Evolutionary conservation across 148 eudicot genomes (phyloP), one percentile per base, ranked within the genome.

Genomic region (Chenopodium quinoa): DNA sequence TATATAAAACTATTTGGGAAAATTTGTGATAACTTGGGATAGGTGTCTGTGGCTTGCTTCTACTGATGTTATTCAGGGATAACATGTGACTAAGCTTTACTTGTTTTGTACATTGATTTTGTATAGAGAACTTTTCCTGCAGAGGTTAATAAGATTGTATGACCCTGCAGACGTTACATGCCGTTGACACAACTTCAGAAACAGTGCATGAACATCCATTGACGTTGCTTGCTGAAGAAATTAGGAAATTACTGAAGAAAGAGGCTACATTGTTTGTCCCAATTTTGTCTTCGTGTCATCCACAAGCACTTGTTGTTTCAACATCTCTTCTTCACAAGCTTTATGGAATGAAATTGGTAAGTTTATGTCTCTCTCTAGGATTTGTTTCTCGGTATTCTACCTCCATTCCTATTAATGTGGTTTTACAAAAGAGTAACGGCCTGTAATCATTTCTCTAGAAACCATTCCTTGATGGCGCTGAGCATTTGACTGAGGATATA

Each of bases 401-500:
- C 22, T 76, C 60, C 31, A 52, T 20, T 32, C 27, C 62, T 31
- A 71, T 56, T 62, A 78, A 58, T 32, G 17, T 40, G 23, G 56
- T 46, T 11, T 50, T 6, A 37, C 71, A 67, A 31, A 64, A 31
- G 64, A 76, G 47, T 79, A 85, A 86, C 60, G 62, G 60, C 54
- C 76, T 46, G 20, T 58, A 23, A n/a, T 81, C 54, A 66, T 88
- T 56, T 88, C 63, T 85, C 79, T 89, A 97, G 99, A 97, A 91
- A 91, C 99, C 99, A 63, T 97, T 97, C 79, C 89, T 91, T 76
- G 90, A 91, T 64, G 88, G 88, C 32, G 94, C 91, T 73, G 98
- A 97, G 83, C 99, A 97, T 86, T 92, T 97, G 78, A 97, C 99
- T 1, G 99, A 97, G 87, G 99, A 97, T 88, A 95, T 92, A 56